Conservation (phyloP, 768 basidiomycete genomes). For the Russula lepida region DNA sequence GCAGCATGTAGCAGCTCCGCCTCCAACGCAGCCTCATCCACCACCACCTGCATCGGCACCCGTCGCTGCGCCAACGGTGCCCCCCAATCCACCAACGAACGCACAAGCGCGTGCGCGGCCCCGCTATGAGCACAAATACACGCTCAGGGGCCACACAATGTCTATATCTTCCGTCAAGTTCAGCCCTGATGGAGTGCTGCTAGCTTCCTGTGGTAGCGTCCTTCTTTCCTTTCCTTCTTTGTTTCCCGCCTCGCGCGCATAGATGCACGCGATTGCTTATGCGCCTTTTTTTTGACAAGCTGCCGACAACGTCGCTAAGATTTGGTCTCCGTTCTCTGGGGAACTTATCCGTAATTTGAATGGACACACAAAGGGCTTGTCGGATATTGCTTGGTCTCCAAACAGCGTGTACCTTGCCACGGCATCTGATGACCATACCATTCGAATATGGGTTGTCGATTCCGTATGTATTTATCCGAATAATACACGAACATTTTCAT, state of each 20-base stretch:
- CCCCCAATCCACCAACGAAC: conserved; percentile 7
- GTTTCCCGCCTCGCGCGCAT: background rate
- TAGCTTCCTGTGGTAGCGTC: conserved; percentile 79
- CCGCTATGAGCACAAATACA: conserved; percentile 61
- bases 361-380: conserved; percentile 76
- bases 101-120: conserved; percentile 38
- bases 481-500: no score
- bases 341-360: conserved; percentile 64
- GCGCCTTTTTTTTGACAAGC: conserved; percentile 32
- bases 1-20: conserved; percentile 36
- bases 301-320: conserved; percentile 69
- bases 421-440: conserved; percentile 85
- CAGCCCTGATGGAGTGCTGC: conserved; percentile 74
- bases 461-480: conserved; percentile 39
- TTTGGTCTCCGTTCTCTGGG: conserved; percentile 77
- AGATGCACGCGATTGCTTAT: background rate
- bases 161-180: conserved; percentile 88
- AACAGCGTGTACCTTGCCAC: conserved; percentile 80
- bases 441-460: conserved; percentile 85
- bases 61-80: background rate
- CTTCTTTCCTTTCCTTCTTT: background rate
- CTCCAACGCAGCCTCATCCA: conserved; percentile 31
- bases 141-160: conserved; percentile 67
- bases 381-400: conserved; percentile 83
- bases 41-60: conserved; percentile 23